Evolutionary conservation across 2,329 filamentous ascomycete genomes (phyloP).

Genomic region (Aureobasidium uvarum): DNA sequence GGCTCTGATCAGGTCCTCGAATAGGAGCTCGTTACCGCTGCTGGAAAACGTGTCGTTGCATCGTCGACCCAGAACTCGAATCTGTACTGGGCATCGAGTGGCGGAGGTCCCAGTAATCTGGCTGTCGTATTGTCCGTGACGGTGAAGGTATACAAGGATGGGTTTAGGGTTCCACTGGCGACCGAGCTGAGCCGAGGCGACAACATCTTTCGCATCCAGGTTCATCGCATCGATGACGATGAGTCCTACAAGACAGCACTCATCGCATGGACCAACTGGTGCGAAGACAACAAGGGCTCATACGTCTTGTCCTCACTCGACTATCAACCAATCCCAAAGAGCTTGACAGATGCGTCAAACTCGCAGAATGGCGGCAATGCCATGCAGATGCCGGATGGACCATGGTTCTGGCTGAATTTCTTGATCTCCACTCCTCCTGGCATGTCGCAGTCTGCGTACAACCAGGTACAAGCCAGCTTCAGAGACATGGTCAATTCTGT

Average conservation of each 20-base stretch:
- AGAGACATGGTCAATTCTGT: conserved; percentile 35
- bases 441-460: conserved; percentile 33
- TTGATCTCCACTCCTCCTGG: conserved; percentile 33
- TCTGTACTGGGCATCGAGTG: too few relatives aligned
- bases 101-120: too few relatives aligned
- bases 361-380: conserved; percentile 37
- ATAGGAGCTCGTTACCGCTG: too few relatives aligned
- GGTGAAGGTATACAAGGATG: too few relatives aligned
- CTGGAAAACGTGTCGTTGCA: too few relatives aligned
- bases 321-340: conserved; percentile 37
- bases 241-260: conserved; percentile 31
- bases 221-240: conserved; percentile 33
- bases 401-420: conserved; percentile 39
- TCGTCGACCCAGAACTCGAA: too few relatives aligned
- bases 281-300: conserved; percentile 36
- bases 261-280: conserved; percentile 37
- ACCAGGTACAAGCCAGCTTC: conserved; percentile 37
- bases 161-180: conserved; percentile 35
- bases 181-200: conserved; percentile 36
- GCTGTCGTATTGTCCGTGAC: too few relatives aligned
- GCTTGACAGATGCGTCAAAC: conserved; percentile 38
- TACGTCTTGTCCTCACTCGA: conserved; percentile 34
- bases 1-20: too few relatives aligned
- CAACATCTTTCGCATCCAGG: conserved; percentile 41
- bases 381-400: conserved; percentile 41